Conservation (phyloP, 352 stramenopile genomes). For the Pythium folliculosum region DNA sequence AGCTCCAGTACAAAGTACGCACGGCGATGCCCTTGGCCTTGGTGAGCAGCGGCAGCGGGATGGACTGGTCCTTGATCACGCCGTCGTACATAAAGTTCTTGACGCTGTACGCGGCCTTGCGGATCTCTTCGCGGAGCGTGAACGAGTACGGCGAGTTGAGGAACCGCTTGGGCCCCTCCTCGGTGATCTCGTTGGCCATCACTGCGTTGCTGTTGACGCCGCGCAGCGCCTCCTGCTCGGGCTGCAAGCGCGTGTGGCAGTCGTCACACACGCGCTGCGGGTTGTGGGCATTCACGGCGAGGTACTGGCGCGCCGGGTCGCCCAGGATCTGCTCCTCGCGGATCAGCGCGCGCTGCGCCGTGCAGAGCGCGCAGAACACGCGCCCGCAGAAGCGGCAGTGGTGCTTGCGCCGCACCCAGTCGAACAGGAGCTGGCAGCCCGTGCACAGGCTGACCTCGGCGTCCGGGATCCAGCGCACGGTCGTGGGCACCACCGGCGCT, state of each 20-base stretch:
- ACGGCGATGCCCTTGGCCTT: constrained; percentile 90
- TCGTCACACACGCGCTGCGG: constrained; percentile 84
- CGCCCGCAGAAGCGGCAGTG: constrained; percentile 78
- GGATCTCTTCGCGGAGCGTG: constrained; percentile 90
- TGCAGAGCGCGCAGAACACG: constrained; percentile 82
- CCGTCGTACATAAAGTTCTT: constrained; percentile 91
- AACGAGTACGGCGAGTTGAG: constrained; percentile 88
- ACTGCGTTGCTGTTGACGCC: constrained; percentile 81
- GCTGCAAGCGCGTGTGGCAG: constrained; percentile 59
- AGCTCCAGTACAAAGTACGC: constrained; percentile 11
- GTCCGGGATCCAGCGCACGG: constrained; percentile 84
- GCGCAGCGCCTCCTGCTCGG: constrained; percentile 67
- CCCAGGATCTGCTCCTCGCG: constrained; percentile 73
- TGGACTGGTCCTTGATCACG: constrained; percentile 89
- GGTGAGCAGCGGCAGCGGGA: constrained; percentile 86
- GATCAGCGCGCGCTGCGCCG: constrained; percentile 68
- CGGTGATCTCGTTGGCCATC: constrained; percentile 68
- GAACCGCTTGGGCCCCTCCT: constrained; percentile 65
- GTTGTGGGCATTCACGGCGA: constrained; percentile 80
- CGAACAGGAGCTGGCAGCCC: constrained; percentile 81
- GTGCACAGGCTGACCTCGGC: constrained; percentile 78
- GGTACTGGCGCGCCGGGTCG: constrained; percentile 69
- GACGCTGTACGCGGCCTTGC: constrained; percentile 92
- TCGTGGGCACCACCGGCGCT: constrained; percentile 40
- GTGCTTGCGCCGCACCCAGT: constrained; percentile 89